Percentiles rank a stretch among this genome's conserved stretches.
phyloP scores from a whole-genome alignment of 495 filamentous ascomycete species.

The Neurospora cerealis region DNA sequence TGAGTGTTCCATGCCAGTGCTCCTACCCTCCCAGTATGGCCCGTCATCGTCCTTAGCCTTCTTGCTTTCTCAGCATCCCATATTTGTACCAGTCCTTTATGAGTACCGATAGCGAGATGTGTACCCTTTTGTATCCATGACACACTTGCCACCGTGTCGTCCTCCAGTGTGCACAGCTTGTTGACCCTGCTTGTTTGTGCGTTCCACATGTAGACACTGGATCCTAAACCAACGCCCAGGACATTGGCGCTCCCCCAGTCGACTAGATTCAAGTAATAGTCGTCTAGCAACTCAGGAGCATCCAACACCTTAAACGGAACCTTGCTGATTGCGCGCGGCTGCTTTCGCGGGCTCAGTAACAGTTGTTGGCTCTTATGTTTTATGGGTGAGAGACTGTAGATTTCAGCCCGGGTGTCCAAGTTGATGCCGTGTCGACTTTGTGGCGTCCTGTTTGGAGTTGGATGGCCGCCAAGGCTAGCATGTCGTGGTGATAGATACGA shows the following conservation, averaged over 20 bases:
- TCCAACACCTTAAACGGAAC: conserved; percentile 97
- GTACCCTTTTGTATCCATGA: conserved; percentile 96
- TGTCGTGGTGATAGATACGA: conserved; percentile 77
- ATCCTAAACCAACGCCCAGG: conserved; percentile 81
- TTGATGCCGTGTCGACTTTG: conserved; percentile 77
- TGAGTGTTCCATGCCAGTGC: conserved; percentile 96
- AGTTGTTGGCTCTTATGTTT: conserved; percentile 83
- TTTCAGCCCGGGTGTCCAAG: conserved; percentile 75
- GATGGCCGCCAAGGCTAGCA: conserved; percentile 55
- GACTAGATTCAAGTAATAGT: conserved; percentile 94
- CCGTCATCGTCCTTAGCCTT: conserved; percentile 88
- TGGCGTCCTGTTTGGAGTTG: conserved; percentile 81
- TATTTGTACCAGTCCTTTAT: conserved; percentile 89
- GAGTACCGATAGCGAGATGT: conserved; percentile 88
- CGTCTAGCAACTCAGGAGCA: conserved; percentile 89
- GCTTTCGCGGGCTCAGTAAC: conserved; percentile 78
- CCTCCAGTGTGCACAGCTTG: conserved; percentile 84
- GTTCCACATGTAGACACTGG: conserved; percentile 99
- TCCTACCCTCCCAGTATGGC: conserved; percentile 82
- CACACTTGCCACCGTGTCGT: conserved; percentile 92
- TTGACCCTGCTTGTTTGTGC: conserved; percentile 76
- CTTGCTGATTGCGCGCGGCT: conserved; percentile 82
- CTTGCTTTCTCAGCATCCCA: conserved; percentile 88
- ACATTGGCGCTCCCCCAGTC: conserved; percentile 97
- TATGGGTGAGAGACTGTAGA: conserved; percentile 89